A percentile compares a stretch with the other conserved stretches of the same genome.
Evolutionary conservation across 1,284 basidiomycete genomes (phyloP).

Genomic region (Apiotrichum gracile): DNA sequence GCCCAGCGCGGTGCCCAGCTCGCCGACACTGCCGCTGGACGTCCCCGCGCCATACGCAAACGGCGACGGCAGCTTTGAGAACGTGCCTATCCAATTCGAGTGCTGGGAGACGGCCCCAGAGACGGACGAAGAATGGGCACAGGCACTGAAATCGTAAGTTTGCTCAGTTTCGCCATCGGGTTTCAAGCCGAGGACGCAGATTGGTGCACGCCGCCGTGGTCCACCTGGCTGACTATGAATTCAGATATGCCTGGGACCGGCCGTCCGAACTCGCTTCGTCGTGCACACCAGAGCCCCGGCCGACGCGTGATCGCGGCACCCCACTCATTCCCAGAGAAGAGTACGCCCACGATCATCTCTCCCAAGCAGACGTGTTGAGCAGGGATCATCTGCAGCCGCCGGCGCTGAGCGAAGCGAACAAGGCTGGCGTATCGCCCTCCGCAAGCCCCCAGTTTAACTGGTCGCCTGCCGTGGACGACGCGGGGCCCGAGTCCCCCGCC

Average conservation of each 20-base stretch:
- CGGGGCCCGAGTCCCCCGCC: not conserved
- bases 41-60: too few species aligned
- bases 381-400: not conserved
- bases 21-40: too few species aligned
- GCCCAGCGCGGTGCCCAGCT: too few species aligned
- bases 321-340: not conserved
- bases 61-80: not conserved
- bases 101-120: conserved; percentile 8
- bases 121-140: conserved; percentile 20
- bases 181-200: not conserved
- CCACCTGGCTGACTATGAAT: not conserved
- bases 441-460: not conserved
- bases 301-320: not conserved
- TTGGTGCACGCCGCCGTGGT: not conserved
- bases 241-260: conserved; percentile 8
- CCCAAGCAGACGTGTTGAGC: not conserved
- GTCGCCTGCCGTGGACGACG: not conserved
- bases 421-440: too few species aligned
- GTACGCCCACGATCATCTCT: not conserved
- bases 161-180: not conserved
- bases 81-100: not conserved
- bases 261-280: not conserved
- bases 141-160: conserved; percentile 16
- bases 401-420: not conserved
- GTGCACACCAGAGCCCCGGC: not conserved